Percentiles rank a stretch among this genome's conserved stretches.
Evolutionary conservation across 768 basidiomycete species (phyloP).

Genomic region (Agrocybe praecox): DNA sequence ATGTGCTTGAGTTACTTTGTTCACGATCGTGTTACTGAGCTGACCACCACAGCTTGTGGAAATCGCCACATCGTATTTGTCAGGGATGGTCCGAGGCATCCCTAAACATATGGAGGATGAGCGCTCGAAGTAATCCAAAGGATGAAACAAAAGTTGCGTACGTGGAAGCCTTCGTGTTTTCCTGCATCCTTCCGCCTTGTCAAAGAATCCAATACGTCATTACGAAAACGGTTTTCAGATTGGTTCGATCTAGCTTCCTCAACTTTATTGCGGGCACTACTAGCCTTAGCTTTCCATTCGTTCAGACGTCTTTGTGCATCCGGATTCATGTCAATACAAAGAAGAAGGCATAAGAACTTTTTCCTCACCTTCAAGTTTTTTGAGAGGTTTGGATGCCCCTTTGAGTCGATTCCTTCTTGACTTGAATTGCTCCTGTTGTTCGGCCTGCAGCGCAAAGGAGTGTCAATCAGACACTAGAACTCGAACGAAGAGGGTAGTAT

Average conservation of each 20-base stretch:
- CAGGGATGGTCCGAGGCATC: constrained; percentile 95
- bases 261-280: constrained; percentile 68
- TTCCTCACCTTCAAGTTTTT: constrained; percentile 53
- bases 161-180: constrained; percentile 91
- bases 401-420: constrained; percentile 43
- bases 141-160: constrained; percentile 38
- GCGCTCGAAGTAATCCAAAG: neutral
- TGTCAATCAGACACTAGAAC: neutral
- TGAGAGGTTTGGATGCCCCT: constrained; percentile 47
- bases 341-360: neutral
- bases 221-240: constrained; percentile 82
- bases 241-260: constrained; percentile 91
- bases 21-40: constrained; percentile 90
- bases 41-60: constrained; percentile 86
- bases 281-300: constrained; percentile 53
- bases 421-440: constrained; percentile 49
- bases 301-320: constrained; percentile 38
- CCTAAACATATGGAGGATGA: constrained; percentile 47
- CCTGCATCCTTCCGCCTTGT: constrained; percentile 79
- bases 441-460: constrained; percentile 29
- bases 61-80: constrained; percentile 95
- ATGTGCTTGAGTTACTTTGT: constrained; percentile 84
- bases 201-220: constrained; percentile 81
- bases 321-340: constrained; percentile 22
- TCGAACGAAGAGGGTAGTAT: neutral